These are phyloP conservation scores for Calcarisporium arbuscula DNA, from an alignment of 2,329 filamentous ascomycete species.

Conservation along the genomic window DNA sequence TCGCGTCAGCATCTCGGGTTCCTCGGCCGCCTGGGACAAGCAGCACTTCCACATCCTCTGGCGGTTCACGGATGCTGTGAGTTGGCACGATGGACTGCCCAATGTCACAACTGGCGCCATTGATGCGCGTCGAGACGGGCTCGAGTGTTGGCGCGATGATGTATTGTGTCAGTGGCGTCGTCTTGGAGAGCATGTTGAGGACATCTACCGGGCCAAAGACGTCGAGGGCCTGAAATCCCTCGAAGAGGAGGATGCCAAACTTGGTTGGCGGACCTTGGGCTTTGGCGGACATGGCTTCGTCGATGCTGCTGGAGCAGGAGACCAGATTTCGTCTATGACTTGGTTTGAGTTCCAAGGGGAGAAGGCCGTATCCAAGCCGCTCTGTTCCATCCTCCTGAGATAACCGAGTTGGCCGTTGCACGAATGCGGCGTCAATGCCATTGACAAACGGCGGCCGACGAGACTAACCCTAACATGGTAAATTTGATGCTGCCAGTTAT, in stretches of 20 bases:
- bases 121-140: constrained; percentile 29
- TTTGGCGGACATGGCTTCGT: too few relatives aligned
- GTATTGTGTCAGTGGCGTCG: constrained; percentile 17
- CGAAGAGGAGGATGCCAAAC: constrained; percentile 30
- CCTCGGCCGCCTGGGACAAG: constrained; percentile 58
- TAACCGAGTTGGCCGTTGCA: too few relatives aligned
- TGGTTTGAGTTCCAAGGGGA: too few relatives aligned
- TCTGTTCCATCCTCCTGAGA: too few relatives aligned
- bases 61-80: constrained; percentile 44
- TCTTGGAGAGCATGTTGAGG: constrained; percentile 31
- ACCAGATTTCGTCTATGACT: too few relatives aligned
- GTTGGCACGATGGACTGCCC: constrained; percentile 30
- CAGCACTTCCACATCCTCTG: constrained; percentile 45
- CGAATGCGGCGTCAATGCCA: too few relatives aligned
- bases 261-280: too few relatives aligned
- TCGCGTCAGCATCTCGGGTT: constrained; percentile 21
- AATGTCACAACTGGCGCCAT: constrained; percentile 21
- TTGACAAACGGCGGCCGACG: too few relatives aligned
- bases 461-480: too few relatives aligned
- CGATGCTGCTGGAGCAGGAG: too few relatives aligned
- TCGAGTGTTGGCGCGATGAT: constrained; percentile 30
- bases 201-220: constrained; percentile 36
- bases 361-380: too few relatives aligned
- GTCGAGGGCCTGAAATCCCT: constrained; percentile 35
- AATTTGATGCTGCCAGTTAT: too few relatives aligned